Base-by-base conservation (phyloP, 2,329 filamentous ascomycete genomes). In the Myriosclerotinia curreyana region DNA sequence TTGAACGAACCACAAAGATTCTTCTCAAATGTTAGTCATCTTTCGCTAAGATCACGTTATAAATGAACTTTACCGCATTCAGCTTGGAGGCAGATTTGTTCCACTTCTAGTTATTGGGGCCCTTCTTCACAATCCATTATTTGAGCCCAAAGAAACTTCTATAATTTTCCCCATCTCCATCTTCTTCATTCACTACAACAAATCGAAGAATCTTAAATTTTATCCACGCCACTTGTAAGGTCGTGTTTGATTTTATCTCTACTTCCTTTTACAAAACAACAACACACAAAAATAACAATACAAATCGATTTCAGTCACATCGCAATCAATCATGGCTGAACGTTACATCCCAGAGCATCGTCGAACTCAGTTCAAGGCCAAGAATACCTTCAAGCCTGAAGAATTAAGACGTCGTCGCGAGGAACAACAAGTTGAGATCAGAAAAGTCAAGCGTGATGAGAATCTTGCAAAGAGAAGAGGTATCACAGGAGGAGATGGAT, bases 271-370 rank as follows among this genome's bases (percentile, higher is more conserved):
- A 62, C 54, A 50, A 64, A 38, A 51, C 8, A 44, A 48, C 55
- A 54, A 9, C 17, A 42, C 38, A 44, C 20, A 28, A 64, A 67
- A 56, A 44, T 11, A 64, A n/a, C n/a, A n/a, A n/a, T n/a, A n/a
- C n/a, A 49, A 64, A 60, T 56, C 49, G 50, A 46, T 59, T 22
- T 42, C 52, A 66, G 46, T 63, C 61, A 58, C 28, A 67, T 67
- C 70, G 66, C 71, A 74, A 73, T 46, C 42, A 46, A 46, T 51
- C 62, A 99, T 99, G 95, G 90, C 95, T 79, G 95, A 99, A 79
- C 91, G 95, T 76, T 99, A 97, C 83, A 99, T 99, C 76, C 95
- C 95, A 78, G 95, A 99, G 83, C 95, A 99, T 84, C 92, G 95
- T 79, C 93, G 95, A 77, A 97, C 92, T 71, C 93, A 96, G 82